These are phyloP conservation scores for Alternaria longipes DNA, from an alignment of 2,329 filamentous ascomycete species.

Conservation along the genomic window DNA sequence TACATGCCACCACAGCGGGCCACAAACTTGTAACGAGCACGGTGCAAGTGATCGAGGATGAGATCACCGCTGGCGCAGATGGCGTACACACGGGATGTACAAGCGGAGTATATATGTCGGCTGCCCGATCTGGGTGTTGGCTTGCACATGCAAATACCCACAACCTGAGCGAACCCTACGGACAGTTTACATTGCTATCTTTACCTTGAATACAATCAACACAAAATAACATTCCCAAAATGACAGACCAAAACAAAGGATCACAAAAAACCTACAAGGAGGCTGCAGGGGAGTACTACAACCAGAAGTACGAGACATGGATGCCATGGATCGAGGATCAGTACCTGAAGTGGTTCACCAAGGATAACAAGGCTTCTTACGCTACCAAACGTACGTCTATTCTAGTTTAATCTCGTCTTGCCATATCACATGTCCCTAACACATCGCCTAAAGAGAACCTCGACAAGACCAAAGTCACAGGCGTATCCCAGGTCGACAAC, in stretches of 20 bases:
- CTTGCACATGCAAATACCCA: not conserved
- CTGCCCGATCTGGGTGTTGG: not conserved
- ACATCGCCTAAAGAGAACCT: slow-evolving; percentile 64
- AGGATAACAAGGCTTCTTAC: slow-evolving; percentile 80
- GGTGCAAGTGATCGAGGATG: slow-evolving; percentile 18
- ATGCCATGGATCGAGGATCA: slow-evolving; percentile 79
- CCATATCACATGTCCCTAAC: not conserved
- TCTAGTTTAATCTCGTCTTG: not conserved
- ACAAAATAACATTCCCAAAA: not conserved
- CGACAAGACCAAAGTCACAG: slow-evolving; percentile 74
- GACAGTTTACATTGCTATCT: not conserved
- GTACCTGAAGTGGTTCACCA: slow-evolving; percentile 76
- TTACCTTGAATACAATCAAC: not conserved
- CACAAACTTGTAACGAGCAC: slow-evolving; percentile 22
- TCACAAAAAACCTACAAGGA: slow-evolving; percentile 43
- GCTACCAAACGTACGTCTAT: slow-evolving; percentile 68
- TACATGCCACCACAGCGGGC: slow-evolving; percentile 15
- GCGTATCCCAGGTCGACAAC: slow-evolving; percentile 71
- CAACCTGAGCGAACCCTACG: not conserved
- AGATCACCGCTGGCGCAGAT: slow-evolving; percentile 27
- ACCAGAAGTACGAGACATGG: slow-evolving; percentile 77
- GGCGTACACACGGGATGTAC: slow-evolving; percentile 8
- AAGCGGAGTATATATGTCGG: slow-evolving; percentile 13
- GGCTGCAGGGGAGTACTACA: slow-evolving; percentile 64
- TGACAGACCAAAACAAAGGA: slow-evolving; percentile 10